These are phyloP conservation scores for Ehretia macrophylla DNA, from an alignment of 257 asterid species.

Conservation along the genomic window DNA sequence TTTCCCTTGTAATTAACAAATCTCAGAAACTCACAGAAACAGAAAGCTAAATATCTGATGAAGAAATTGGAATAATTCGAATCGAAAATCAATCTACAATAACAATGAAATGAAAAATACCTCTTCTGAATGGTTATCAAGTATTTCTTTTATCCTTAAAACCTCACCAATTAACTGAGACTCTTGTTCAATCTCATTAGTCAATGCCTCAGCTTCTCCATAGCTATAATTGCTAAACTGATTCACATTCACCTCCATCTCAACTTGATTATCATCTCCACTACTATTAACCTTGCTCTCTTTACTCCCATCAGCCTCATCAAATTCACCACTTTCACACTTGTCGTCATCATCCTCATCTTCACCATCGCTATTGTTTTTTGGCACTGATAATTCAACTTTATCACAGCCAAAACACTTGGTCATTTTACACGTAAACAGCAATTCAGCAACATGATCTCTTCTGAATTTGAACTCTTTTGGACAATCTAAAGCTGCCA, in stretches of 20 bases:
- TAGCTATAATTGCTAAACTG: conserved; percentile 46
- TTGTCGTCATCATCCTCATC: conserved; percentile 20
- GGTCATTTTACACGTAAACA: conserved; percentile 62
- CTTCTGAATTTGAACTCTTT: conserved; percentile 69
- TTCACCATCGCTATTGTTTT: conserved; percentile 10
- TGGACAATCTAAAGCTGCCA: conserved; percentile 85
- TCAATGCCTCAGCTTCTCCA: conserved; percentile 87
- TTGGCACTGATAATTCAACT: conserved; percentile 54
- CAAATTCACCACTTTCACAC: conserved; percentile 37
- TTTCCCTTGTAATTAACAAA: too few relatives aligned
- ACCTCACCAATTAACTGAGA: conserved; percentile 60
- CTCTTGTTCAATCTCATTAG: conserved; percentile 80
- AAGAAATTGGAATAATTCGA: too few relatives aligned
- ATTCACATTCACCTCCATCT: conserved; percentile 40
- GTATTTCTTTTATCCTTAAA: conserved; percentile 63
- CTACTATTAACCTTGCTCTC: conserved; percentile 57
- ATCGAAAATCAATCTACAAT: neutral
- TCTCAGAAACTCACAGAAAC: too few relatives aligned
- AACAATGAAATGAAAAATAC: conserved; percentile 20
- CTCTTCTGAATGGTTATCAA: conserved; percentile 59
- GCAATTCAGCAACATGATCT: conserved; percentile 81
- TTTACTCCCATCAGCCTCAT: conserved; percentile 48
- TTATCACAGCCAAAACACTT: conserved; percentile 81
- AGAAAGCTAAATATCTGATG: too few relatives aligned
- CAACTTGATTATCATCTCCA: conserved; percentile 33